phyloP scores from a whole-genome alignment of 352 stramenopile genomes.

The Stramenopiles sp. region DNA sequence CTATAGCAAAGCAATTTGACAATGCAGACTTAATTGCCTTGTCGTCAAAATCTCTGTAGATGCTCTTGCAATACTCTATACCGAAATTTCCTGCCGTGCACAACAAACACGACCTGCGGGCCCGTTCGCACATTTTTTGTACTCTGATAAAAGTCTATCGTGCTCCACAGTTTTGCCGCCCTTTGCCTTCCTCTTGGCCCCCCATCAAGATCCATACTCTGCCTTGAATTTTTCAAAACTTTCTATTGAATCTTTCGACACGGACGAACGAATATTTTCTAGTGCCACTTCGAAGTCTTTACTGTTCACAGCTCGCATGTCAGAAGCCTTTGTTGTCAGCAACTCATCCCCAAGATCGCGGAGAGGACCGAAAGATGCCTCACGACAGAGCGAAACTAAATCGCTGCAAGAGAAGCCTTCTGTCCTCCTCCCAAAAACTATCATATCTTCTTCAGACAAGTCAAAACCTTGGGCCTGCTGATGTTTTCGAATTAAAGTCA shows the following conservation, averaged over 20 bases:
- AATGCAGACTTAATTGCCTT: too few relatives aligned
- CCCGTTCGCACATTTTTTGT: too few relatives aligned
- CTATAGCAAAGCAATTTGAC: too few relatives aligned
- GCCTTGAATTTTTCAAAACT: neutral
- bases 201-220: neutral
- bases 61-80: too few relatives aligned
- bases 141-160: too few relatives aligned
- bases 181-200: too few relatives aligned
- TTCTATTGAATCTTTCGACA: neutral
- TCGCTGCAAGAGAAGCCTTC: slow-evolving; percentile 6
- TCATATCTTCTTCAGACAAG: neutral
- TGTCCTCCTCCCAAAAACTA: neutral
- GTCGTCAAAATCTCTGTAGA: too few relatives aligned
- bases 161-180: too few relatives aligned
- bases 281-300: neutral
- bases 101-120: too few relatives aligned
- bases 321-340: neutral
- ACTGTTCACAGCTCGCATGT: neutral
- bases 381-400: neutral
- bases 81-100: too few relatives aligned
- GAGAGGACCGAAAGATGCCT: slow-evolving; percentile 1
- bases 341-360: neutral
- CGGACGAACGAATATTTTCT: neutral
- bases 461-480: neutral
- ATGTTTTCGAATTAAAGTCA: slow-evolving; percentile 20